Base-by-base conservation (phyloP, 1,139 yeast genomes). In the Saccharomyces hybrid region DNA sequence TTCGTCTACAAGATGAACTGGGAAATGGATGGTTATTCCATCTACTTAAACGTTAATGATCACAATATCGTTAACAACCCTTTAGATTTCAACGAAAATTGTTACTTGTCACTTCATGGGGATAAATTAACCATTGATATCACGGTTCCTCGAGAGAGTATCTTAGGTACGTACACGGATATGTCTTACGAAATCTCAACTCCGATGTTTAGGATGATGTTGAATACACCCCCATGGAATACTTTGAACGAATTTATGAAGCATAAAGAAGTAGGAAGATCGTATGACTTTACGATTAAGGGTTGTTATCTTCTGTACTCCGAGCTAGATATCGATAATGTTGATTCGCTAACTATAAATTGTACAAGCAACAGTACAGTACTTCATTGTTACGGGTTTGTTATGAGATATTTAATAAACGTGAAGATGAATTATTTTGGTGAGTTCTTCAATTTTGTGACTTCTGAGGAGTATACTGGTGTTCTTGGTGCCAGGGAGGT, bases 191-290 rank as follows among this genome's bases (percentile, higher is more conserved):
- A 71, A 0, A 62, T 89, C 1, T 61, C 62, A 44, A 86, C 96
- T 0, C 82, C 89, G 0, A 71, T 71, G 52, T 82, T 89, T 61
- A 80, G 84, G 53, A 65, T 91, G 50, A 74, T 80, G 0, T 70
- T 91, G 4, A 86, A 84, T 57, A 81, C 95, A 0, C 98, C 98
- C 0, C 86, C 93, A 0, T 93, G 98, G 96, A 95, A 89, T 65
- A 90, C 98, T 0, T 74, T 83, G 16, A 79, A 83, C 59, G 84
- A 87, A 50, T 93, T 91, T 61, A 70, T 86, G 72, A 78, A 77
- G 51, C 75, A 77, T 28, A 78, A 81, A 20, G 81, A 80, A 48
- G 73, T 84, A 28, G 98, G 97, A 0, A 74, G 82, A 55, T 82
- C 89, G 0, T 74, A 79, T 48, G 78, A 83, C 54, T 86, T 90